phyloP scores from a whole-genome alignment of 768 basidiomycete species.

The Mycena amicta region DNA sequence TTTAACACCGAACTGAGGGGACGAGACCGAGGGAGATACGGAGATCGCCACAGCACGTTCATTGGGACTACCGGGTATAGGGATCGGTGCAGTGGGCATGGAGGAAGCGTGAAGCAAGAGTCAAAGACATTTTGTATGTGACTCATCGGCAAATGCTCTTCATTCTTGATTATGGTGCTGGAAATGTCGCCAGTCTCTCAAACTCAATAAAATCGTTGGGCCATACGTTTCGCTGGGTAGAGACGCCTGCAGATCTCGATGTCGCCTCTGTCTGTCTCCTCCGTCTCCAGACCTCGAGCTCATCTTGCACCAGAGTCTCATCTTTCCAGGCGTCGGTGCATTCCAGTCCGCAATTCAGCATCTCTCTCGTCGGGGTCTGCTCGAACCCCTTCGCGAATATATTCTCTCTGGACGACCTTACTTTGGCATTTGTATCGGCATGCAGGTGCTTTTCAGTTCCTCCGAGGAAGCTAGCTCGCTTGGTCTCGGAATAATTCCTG shows the following conservation, averaged over 20 bases:
- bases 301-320: constrained; percentile 65
- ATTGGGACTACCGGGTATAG: constrained; percentile 38
- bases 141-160: constrained; percentile 50
- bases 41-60: constrained; percentile 48
- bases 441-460: constrained; percentile 92
- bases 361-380: constrained; percentile 69
- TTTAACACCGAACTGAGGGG: constrained; percentile 42
- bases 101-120: background rate
- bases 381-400: constrained; percentile 80
- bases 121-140: background rate
- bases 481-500: constrained; percentile 90
- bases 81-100: constrained; percentile 43
- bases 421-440: constrained; percentile 97
- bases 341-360: constrained; percentile 87
- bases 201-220: constrained; percentile 88
- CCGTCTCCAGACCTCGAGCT: constrained; percentile 9
- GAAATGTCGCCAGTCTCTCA: constrained; percentile 91
- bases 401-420: constrained; percentile 89
- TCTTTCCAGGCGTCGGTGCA: constrained; percentile 96
- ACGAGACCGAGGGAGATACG: constrained; percentile 49
- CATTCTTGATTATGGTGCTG: constrained; percentile 96
- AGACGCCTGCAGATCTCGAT: constrained; percentile 76
- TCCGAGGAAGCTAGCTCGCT: constrained; percentile 75
- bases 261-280: constrained; percentile 78
- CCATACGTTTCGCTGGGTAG: constrained; percentile 88